phyloP scores from a whole-genome alignment of 106 monocot species.

The Dendrobium huoshanense region DNA sequence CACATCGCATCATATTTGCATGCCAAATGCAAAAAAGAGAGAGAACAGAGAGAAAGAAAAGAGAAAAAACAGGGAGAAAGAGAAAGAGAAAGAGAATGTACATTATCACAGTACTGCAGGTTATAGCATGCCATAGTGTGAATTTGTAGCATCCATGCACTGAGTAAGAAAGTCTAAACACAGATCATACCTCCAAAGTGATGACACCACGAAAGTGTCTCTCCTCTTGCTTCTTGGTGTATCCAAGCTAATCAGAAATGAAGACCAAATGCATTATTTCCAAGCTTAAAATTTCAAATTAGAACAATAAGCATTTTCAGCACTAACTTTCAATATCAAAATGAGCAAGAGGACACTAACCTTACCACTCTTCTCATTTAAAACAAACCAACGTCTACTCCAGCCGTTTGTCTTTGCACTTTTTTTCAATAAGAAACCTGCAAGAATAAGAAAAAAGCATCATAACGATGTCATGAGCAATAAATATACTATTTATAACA shows the following conservation, averaged over 20 bases:
- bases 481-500: not conserved
- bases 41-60: not conserved
- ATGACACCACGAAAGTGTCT: slow-evolving; percentile 94
- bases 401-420: slow-evolving; percentile 90
- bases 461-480: not conserved
- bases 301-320: not conserved
- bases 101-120: not conserved
- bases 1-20: not conserved
- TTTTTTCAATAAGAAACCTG: slow-evolving; percentile 73
- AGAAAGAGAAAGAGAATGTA: not conserved
- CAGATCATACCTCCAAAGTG: slow-evolving; percentile 60
- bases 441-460: not conserved
- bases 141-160: not conserved
- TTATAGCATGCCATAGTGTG: not conserved
- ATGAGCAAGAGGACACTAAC: slow-evolving; percentile 24
- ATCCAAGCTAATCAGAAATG: slow-evolving; percentile 62
- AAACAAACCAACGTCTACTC: slow-evolving; percentile 92
- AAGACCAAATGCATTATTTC: not conserved
- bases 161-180: not conserved
- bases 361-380: slow-evolving; percentile 97
- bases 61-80: not conserved
- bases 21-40: not conserved
- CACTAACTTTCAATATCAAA: not conserved
- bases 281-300: not conserved
- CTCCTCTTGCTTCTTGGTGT: slow-evolving; percentile 96